A percentile compares a stretch with the other conserved stretches of the same genome.
Conservation (phyloP, 2,329 filamentous ascomycete species). For the Ambrosiella xylebori region DNA sequence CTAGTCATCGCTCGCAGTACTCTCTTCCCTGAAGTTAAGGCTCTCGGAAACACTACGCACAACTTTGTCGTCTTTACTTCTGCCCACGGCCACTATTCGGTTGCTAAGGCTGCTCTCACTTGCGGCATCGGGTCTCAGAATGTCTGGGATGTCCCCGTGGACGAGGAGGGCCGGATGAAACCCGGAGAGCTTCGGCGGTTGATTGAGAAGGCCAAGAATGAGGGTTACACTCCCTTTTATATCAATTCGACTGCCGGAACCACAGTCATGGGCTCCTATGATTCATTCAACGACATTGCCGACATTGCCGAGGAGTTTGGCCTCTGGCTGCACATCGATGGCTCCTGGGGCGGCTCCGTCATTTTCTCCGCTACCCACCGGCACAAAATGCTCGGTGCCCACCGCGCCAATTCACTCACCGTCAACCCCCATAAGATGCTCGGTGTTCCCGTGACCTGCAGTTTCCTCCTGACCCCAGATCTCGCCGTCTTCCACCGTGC, state of each 20-base stretch:
- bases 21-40: slow-evolving; percentile 64
- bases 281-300: slow-evolving; percentile 56
- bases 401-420: slow-evolving; percentile 65
- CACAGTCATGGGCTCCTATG: slow-evolving; percentile 79
- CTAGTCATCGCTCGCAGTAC: slow-evolving; percentile 78
- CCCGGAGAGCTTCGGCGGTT: slow-evolving; percentile 44
- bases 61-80: slow-evolving; percentile 76
- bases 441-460: slow-evolving; percentile 76
- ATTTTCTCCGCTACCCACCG: slow-evolving; percentile 53
- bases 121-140: slow-evolving; percentile 62
- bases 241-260: slow-evolving; percentile 93
- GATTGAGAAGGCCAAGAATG: slow-evolving; percentile 40
- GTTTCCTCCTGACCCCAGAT: slow-evolving; percentile 68
- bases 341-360: slow-evolving; percentile 73
- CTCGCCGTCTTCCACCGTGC: slow-evolving; percentile 60
- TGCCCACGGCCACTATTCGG: slow-evolving; percentile 79
- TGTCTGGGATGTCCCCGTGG: slow-evolving; percentile 60
- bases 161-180: slow-evolving; percentile 54
- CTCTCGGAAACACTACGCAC: slow-evolving; percentile 44
- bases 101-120: slow-evolving; percentile 88
- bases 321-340: slow-evolving; percentile 89
- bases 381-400: slow-evolving; percentile 48
- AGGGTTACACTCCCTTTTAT: slow-evolving; percentile 73
- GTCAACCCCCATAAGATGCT: slow-evolving; percentile 98
- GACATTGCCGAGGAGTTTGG: slow-evolving; percentile 51